Base-by-base conservation (phyloP, 1,139 yeast genomes). In the Candida tetrigidarum region DNA sequence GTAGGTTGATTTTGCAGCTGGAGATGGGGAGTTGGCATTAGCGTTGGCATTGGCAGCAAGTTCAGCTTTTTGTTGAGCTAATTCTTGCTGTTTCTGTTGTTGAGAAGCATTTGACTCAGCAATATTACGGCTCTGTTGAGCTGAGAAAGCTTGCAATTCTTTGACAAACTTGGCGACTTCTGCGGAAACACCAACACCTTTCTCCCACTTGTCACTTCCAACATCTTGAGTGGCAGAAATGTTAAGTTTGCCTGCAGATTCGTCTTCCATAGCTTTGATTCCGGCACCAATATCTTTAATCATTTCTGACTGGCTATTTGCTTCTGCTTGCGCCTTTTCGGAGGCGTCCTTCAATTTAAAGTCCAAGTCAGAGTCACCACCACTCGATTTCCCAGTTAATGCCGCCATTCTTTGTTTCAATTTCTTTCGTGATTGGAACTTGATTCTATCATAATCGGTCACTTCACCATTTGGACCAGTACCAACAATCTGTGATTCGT, bases 391-490 rank as follows among this genome's bases (percentile, higher is more conserved):
- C 1, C 97, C 98, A 0, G 97, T 91, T 54, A 93, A 74, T 7
- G 93, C 89, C 16, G 96, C 96, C 96, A 92, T 90, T 52, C 96
- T 76, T 37, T 92, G 86, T 52, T 84, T 84, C 53, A 92, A 72
- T 46, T 83, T 67, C 41, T 93, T 93, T 58, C 87, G 85, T 36
- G 89, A 83, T 55, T 80, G 84, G 41, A 91, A 93, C 57, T 86
- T 86, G 48, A 86, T 78, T 48, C 87, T 78, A 59, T 92, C 97
- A 12, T 81, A 68, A 29, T 89, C 96, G 3, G 97, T 89, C 8
- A 90, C 78, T 51, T 83, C 81, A 12, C 97, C 97, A 57, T 85
- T 81, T 29, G 91, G 85, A 1, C 97, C 97, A 11, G 95, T 81
- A 2, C 97, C 97, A 19, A 76, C 73, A 42, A 90, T 76, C 18